Percentiles rank a stretch among this genome's conserved stretches.
Evolutionary conservation across 176 grass and related monocot genomes (phyloP).

Genomic region (Metroxylon sagu): DNA sequence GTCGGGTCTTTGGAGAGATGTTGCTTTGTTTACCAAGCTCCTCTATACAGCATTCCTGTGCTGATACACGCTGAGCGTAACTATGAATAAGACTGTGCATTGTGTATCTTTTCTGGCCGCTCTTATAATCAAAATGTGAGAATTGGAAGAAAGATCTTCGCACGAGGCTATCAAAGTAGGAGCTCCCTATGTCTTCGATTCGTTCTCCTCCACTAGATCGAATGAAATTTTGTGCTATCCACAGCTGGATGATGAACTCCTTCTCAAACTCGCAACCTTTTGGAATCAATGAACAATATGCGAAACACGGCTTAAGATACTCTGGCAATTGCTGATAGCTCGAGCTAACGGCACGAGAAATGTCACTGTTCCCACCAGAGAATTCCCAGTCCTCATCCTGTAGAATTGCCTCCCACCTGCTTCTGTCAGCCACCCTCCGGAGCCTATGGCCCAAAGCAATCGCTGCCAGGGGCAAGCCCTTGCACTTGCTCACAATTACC

Average conservation of each 20-base stretch:
- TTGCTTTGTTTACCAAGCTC: neutral
- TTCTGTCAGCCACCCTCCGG: conserved; percentile 11
- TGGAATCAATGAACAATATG: conserved; percentile 37
- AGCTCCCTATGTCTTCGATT: conserved; percentile 11
- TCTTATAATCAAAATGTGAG: neutral
- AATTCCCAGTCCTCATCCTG: neutral
- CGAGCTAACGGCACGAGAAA: neutral
- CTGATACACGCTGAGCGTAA: conserved; percentile 10
- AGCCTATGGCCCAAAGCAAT: conserved; percentile 21
- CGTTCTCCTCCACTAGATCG: neutral
- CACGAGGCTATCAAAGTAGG: conserved; percentile 26
- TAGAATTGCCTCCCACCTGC: conserved; percentile 19
- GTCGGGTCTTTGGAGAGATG: neutral
- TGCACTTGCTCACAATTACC: conserved; percentile 23
- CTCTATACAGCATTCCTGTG: conserved; percentile 16
- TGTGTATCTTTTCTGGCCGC: neutral
- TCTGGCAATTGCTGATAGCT: no score
- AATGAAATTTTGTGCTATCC: conserved; percentile 49
- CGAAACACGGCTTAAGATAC: conserved; percentile 43
- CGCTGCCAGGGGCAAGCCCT: conserved; percentile 27
- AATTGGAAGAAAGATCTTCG: conserved; percentile 15
- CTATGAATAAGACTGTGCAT: conserved; percentile 10
- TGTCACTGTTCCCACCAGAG: neutral
- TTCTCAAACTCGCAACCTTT: conserved; percentile 7
- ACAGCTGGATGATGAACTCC: conserved; percentile 35